Conservation (phyloP, 345 rosid genomes). For the Corchorus capsularis region DNA sequence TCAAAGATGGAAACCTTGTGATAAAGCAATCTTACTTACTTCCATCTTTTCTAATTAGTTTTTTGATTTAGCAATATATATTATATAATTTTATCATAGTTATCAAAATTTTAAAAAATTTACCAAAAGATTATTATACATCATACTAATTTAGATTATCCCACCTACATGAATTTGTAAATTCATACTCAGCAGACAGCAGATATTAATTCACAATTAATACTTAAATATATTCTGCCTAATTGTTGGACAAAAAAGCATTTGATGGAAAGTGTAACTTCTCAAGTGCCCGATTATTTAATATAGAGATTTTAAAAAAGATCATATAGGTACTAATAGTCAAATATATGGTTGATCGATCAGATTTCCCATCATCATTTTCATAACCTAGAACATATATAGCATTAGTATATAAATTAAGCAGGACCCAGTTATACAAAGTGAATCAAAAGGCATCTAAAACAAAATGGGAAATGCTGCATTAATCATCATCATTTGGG, state of each 20-base stretch:
- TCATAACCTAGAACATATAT: neutral
- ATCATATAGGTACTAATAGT: neutral
- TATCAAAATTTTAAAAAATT: too few relatives aligned
- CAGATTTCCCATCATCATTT: neutral
- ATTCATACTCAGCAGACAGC: too few relatives aligned
- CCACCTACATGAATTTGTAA: too few relatives aligned
- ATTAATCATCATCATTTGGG: neutral
- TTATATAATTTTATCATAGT: too few relatives aligned
- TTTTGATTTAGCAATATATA: too few relatives aligned
- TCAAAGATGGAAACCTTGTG: neutral
- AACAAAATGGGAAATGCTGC: neutral
- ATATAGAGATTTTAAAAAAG: neutral
- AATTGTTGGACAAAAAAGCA: too few relatives aligned
- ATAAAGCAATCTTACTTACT: neutral
- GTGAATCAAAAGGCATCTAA: constrained; percentile 8
- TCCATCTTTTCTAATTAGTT: neutral
- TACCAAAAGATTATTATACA: too few relatives aligned
- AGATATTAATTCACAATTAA: too few relatives aligned
- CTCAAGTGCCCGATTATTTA: too few relatives aligned
- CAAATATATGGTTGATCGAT: neutral
- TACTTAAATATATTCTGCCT: too few relatives aligned
- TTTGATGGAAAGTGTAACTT: too few relatives aligned
- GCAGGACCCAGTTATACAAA: neutral
- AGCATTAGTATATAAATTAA: neutral
- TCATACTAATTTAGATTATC: too few relatives aligned